Percentiles rank a stretch among this genome's conserved stretches.
Conservation (phyloP, 768 basidiomycete species). For the Udeniomyces megalosporus region DNA sequence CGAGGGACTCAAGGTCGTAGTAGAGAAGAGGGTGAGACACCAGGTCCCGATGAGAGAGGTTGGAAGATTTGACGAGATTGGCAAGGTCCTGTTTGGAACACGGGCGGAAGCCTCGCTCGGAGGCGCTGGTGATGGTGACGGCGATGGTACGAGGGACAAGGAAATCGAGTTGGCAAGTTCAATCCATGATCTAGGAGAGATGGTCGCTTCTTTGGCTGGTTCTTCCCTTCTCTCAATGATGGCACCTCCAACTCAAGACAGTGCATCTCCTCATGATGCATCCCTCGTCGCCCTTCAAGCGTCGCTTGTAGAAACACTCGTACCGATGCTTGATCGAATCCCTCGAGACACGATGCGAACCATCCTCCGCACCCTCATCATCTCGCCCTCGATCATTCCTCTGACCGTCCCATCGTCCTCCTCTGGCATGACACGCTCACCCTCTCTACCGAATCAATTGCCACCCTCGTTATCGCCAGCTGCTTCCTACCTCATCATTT, state of each 20-base stretch:
- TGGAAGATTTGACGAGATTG: constrained; percentile 8
- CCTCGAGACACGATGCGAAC: constrained; percentile 25
- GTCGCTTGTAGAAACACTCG: constrained; percentile 23
- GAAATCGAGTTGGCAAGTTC: neutral
- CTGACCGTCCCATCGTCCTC: constrained; percentile 21
- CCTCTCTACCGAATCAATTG: too few relatives aligned
- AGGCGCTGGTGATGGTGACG: too few relatives aligned
- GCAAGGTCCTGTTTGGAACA: too few relatives aligned
- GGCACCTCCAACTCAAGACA: constrained; percentile 18
- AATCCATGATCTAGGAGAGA: constrained; percentile 29
- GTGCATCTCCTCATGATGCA: constrained; percentile 12
- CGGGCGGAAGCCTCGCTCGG: too few relatives aligned
- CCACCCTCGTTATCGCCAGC: neutral
- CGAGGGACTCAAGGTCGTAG: constrained; percentile 27
- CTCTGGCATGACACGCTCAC: neutral
- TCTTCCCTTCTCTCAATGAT: constrained; percentile 21
- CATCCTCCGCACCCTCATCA: constrained; percentile 24
- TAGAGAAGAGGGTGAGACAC: constrained; percentile 24
- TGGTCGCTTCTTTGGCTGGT: constrained; percentile 25
- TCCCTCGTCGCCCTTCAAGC: constrained; percentile 13
- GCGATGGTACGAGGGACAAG: neutral
- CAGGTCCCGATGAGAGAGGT: constrained; percentile 28
- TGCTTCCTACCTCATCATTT: constrained; percentile 27
- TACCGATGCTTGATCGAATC: constrained; percentile 29
- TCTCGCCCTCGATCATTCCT: constrained; percentile 27